Evolutionary conservation across 2,329 filamentous ascomycete genomes (phyloP), one percentile per base, ranked within the genome.

Genomic region (Cytospora piceicola): DNA sequence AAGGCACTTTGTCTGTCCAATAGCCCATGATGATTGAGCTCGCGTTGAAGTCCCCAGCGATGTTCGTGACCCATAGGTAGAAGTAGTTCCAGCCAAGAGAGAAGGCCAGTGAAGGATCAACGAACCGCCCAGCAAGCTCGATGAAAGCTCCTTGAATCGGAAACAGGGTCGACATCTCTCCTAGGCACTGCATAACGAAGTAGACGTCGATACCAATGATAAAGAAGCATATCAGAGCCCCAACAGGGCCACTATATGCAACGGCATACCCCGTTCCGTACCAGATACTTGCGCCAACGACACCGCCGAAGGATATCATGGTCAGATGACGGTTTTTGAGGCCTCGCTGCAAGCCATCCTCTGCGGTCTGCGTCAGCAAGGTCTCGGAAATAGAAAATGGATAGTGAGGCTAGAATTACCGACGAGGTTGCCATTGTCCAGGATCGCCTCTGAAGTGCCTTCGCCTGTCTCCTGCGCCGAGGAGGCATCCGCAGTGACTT

Each of bases 161-260:
- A 52, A 83, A 84, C 2, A 84, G 71, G 0, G 83, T 85, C 1
- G 83, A 81, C 76, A 86, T 78, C 71, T 86, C 84, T n/a, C 83
- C 84, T 7, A 86, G 73, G 1, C 79, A 81, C 75, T 85, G 84
- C 77, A 83, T 85, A 61, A 75, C 73, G 65, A 75, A 75, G 67
- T 73, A 76, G 49, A 74, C 72, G n/a, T 67, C 73, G 5, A 75
- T 52, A 12, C 73, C 74, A 52, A 75, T 68, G 66, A 75, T 71
- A 30, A 75, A 61, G 66, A 75, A 75, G 68, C 73, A 73, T 27
- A 76, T 68, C n/a, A 75, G 61, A 0, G 75, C 73, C 14, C 75
- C 74, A 12, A 74, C 68, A 8, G 74, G 74, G 3, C 74, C 74
- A 61, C 70, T 72, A 60, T 74, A 75, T 1, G 72, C 69, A 15